Conservation (phyloP, 2,329 filamentous ascomycete genomes). For the Keithomyces neogunnii region DNA sequence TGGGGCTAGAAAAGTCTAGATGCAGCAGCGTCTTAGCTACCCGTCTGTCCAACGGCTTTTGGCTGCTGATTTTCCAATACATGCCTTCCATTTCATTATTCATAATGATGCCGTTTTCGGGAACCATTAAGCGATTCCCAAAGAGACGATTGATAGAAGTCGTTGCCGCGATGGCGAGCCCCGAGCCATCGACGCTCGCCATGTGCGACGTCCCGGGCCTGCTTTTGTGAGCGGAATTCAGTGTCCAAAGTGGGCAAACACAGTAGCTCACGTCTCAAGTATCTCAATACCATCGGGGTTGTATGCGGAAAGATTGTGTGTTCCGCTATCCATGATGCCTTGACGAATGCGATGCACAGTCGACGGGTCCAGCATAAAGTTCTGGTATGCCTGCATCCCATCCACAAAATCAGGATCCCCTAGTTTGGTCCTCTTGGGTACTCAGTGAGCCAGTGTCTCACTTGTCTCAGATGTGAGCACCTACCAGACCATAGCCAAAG, state of each 20-base stretch:
- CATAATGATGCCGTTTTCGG: slow-evolving; percentile 75
- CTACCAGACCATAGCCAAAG: slow-evolving; percentile 63
- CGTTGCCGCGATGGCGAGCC: slow-evolving; percentile 71
- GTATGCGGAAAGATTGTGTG: slow-evolving; percentile 66
- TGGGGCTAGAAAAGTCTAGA: slow-evolving; percentile 75
- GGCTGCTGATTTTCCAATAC: no score
- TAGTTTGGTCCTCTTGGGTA: slow-evolving; percentile 52
- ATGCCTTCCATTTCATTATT: slow-evolving; percentile 52
- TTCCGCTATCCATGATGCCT: slow-evolving; percentile 63
- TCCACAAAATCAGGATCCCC: slow-evolving; percentile 73
- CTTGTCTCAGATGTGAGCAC: no score
- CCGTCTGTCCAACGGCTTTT: no score
- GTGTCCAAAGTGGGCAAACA: no score
- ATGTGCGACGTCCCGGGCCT: slow-evolving; percentile 70
- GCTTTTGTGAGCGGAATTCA: slow-evolving; percentile 22
- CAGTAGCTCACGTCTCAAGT: slow-evolving; percentile 20
- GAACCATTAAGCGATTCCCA: slow-evolving; percentile 68
- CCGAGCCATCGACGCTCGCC: slow-evolving; percentile 60
- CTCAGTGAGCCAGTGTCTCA: no score
- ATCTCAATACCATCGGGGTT: slow-evolving; percentile 58
- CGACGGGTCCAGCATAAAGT: slow-evolving; percentile 53
- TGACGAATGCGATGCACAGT: slow-evolving; percentile 51
- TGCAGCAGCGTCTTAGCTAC: no score
- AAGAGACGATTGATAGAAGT: slow-evolving; percentile 86
- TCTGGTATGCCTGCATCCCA: slow-evolving; percentile 54